Percentiles rank a stretch among this genome's conserved stretches.
These are phyloP conservation scores for Hanseniaspora lindneri DNA, from an alignment of 805 yeast genomes.

Conservation along the genomic window DNA sequence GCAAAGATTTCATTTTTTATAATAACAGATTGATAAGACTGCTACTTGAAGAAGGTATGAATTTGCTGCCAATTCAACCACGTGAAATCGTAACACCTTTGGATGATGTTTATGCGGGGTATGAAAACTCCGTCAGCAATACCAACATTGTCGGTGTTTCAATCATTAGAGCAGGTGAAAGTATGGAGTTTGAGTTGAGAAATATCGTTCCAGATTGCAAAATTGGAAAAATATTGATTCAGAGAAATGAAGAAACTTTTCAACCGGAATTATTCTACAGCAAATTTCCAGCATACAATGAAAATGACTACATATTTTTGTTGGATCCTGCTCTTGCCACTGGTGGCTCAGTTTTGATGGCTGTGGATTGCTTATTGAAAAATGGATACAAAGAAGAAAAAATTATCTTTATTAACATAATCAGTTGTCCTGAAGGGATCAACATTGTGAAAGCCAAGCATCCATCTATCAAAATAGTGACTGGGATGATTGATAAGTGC, in stretches of 20 bases:
- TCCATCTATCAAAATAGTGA: conserved; percentile 78
- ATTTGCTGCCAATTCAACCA: conserved; percentile 79
- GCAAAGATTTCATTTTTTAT: conserved; percentile 91
- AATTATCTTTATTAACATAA: conserved; percentile 77
- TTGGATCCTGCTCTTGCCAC: conserved; percentile 98
- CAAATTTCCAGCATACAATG: conserved; percentile 85
- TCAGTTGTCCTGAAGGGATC: conserved; percentile 93
- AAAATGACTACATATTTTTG: conserved; percentile 76
- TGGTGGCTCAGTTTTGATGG: conserved; percentile 97
- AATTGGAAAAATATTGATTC: conserved; percentile 91
- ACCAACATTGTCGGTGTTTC: conserved; percentile 81
- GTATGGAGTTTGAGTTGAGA: conserved; percentile 96
- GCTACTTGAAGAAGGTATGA: conserved; percentile 89
- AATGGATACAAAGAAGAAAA: conserved; percentile 83
- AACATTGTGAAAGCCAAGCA: conserved; percentile 60
- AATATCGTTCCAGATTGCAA: conserved; percentile 95
- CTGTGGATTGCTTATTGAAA: conserved; percentile 74
- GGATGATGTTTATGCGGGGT: conserved; percentile 60
- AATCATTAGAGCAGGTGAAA: conserved; percentile 96
- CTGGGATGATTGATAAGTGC: conserved; percentile 85
- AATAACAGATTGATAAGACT: conserved; percentile 89
- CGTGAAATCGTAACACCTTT: conserved; percentile 63
- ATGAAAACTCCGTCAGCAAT: conserved; percentile 63
- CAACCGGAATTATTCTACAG: conserved; percentile 83
- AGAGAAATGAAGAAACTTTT: conserved; percentile 97